Evolutionary conservation across 2,329 filamentous ascomycete genomes (phyloP), one percentile per base, ranked within the genome.

Genomic region (Apiospora koreana): DNA sequence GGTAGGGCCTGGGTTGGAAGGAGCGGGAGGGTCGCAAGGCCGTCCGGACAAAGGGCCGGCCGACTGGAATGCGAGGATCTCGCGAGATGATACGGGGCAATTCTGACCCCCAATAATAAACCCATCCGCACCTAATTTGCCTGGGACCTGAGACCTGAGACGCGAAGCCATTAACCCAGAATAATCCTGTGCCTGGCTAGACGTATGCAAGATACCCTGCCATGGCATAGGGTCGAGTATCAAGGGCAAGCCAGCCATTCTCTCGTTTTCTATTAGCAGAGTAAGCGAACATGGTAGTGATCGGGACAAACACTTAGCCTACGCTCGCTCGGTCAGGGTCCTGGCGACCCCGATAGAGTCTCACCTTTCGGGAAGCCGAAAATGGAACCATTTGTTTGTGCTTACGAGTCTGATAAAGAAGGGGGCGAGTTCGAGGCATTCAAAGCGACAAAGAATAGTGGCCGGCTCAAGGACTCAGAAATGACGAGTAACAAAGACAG

Each of bases 1-100:
- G 18, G 25, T 31, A 3, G 43, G 18, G 14, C 14, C 18, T 45
- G 4, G 45, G 41, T 46, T 38, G 65, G 41, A 9, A 38, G 12
- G 65, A 38, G 46, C 25, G 45, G 21, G 43, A 28, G 43, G n/a
- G n/a, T n/a, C 28, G 66, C 66, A 54, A 43, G 66, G 43, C 54
- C 54, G 54, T 41, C 28, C 31, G 14, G 35, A 68, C 66, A 68
- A 68, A 68, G 66, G 45, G 66, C 45, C 45, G 31, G 43, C 43
- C 43, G 46, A 68, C 66, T 68, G 66, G 66, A 68, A 68, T 68
- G 66, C 42, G 42, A 46, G 65, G 2, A 67, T 67, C 65, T 67
- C 65, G 65, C 65, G 25, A 67, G 65, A 67, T 67, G 65, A 67
- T 46, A 67, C 65, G 42, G 65, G 43, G 25, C 31, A n/a, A 62